Evolutionary conservation across 768 basidiomycete genomes (phyloP).

Genomic region (Termitomyces heimii): DNA sequence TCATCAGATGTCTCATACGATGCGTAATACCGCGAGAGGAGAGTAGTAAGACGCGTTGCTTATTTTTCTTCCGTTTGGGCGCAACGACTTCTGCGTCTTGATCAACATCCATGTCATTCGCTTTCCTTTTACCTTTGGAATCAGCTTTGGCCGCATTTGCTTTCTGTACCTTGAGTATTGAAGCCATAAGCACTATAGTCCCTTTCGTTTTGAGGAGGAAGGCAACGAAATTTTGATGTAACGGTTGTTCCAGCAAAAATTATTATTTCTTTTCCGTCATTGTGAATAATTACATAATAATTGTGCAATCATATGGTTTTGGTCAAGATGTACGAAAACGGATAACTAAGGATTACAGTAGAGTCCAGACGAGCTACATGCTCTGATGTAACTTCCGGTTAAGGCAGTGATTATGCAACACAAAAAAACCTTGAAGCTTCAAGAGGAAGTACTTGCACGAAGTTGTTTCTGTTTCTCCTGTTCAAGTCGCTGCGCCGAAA

Average conservation of each 20-base stretch:
- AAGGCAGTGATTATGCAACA: constrained; percentile 2
- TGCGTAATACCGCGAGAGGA: constrained; percentile 93
- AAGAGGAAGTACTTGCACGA: constrained; percentile 21
- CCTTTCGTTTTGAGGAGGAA: background rate
- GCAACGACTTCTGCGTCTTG: constrained; percentile 25
- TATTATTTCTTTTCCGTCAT: background rate
- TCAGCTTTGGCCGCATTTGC: constrained; percentile 47
- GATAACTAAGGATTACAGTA: constrained; percentile 20
- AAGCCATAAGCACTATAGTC: constrained; percentile 43
- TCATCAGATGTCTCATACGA: constrained; percentile 96
- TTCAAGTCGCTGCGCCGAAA: constrained; percentile 60
- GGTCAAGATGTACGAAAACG: constrained; percentile 2
- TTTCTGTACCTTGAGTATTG: constrained; percentile 57
- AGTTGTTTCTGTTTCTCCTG: constrained; percentile 88
- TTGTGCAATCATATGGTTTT: background rate
- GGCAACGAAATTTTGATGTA: background rate
- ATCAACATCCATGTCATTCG: constrained; percentile 52
- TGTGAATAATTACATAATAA: constrained; percentile 1
- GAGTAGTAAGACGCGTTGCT: constrained; percentile 90
- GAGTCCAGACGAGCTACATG: constrained; percentile 7
- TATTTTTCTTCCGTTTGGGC: constrained; percentile 70
- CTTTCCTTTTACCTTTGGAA: constrained; percentile 58
- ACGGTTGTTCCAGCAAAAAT: constrained; percentile 8
- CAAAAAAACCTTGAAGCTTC: constrained; percentile 14
- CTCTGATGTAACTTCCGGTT: constrained; percentile 8